phyloP scores from a whole-genome alignment of 768 basidiomycete genomes.

The Termitomyces sp. region DNA sequence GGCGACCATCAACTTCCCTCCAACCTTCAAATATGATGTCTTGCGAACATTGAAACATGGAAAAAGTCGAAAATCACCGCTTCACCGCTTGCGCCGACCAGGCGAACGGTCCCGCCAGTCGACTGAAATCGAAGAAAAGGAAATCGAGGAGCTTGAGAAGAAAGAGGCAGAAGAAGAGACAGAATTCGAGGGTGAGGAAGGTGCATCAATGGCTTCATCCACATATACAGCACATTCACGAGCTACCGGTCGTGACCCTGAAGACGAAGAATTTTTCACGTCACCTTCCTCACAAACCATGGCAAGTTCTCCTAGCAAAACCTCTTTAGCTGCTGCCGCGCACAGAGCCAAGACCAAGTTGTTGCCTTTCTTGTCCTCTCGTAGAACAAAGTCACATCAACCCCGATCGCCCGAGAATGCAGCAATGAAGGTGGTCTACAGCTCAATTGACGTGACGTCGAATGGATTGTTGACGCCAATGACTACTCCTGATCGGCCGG shows the following conservation, averaged over 20 bases:
- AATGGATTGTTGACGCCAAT: constrained; percentile 7
- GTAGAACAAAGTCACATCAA: constrained; percentile 9
- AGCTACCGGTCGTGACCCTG: constrained; percentile 31
- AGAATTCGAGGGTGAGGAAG: constrained; percentile 34
- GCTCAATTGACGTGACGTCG: constrained; percentile 13
- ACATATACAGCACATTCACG: constrained; percentile 43
- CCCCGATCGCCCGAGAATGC: not conserved
- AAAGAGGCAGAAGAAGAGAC: constrained; percentile 40
- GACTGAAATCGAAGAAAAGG: constrained; percentile 38
- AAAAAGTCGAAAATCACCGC: constrained; percentile 35
- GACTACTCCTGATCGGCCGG: constrained; percentile 7
- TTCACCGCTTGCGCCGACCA: constrained; percentile 30
- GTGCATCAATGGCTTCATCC: constrained; percentile 53
- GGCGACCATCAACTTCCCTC: constrained; percentile 78
- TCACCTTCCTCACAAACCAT: constrained; percentile 25
- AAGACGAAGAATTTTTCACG: constrained; percentile 35
- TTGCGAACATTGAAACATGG: constrained; percentile 51
- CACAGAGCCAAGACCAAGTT: constrained; percentile 56
- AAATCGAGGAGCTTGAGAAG: constrained; percentile 28
- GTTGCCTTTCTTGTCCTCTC: constrained; percentile 41
- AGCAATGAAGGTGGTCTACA: not conserved
- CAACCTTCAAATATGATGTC: constrained; percentile 94
- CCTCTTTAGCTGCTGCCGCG: constrained; percentile 34
- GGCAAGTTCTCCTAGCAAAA: constrained; percentile 31
- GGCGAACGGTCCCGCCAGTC: constrained; percentile 28